These are phyloP conservation scores for Candida ovalis DNA, from an alignment of 805 yeast genomes.

Conservation along the genomic window DNA sequence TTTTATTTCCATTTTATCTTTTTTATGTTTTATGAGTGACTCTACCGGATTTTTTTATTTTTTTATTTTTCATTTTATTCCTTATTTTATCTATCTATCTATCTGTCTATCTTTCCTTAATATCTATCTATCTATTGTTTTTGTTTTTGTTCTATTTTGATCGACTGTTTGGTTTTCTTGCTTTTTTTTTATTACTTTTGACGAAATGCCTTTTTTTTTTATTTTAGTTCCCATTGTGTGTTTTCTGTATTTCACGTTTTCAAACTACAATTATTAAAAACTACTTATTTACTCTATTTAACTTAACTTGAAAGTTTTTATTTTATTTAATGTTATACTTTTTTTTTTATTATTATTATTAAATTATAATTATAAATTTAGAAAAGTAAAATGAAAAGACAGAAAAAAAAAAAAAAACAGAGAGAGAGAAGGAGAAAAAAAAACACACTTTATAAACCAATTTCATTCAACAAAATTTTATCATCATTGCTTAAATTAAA, in stretches of 20 bases:
- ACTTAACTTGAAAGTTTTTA: not conserved
- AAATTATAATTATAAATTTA: no score
- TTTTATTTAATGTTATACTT: no score
- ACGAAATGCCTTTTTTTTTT: no score
- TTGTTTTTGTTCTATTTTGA: not conserved
- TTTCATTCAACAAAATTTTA: constrained; percentile 7
- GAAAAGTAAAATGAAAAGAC: not conserved
- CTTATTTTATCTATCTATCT: not conserved
- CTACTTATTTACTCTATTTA: not conserved
- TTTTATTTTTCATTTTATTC: not conserved
- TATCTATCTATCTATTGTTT: not conserved
- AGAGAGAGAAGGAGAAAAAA: not conserved
- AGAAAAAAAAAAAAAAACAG: no score
- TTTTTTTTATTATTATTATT: no score
- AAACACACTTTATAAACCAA: constrained; percentile 9
- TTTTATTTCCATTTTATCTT: not conserved
- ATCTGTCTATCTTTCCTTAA: not conserved
- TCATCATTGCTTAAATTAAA: constrained; percentile 18
- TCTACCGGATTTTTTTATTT: not conserved
- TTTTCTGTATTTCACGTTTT: no score
- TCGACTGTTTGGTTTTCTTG: not conserved
- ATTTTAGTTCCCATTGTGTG: not conserved
- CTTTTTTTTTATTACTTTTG: not conserved
- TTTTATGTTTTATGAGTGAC: not conserved
- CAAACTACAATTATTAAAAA: not conserved